Conservation (phyloP, 148 eudicot genomes). For the Tetragonia tetragonoides region DNA sequence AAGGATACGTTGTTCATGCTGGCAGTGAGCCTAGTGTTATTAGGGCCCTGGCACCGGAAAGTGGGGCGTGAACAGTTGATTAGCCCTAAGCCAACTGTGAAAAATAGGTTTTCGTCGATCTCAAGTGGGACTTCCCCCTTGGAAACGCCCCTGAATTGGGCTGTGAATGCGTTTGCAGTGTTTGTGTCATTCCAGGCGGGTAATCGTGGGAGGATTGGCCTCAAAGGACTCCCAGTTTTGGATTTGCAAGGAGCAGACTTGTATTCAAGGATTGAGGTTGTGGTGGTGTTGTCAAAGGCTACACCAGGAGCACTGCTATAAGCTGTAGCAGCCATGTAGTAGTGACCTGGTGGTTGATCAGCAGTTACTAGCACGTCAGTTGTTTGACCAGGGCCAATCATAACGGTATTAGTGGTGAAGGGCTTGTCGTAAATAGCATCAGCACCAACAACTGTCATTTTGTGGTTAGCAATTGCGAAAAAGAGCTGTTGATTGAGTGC, state of each 20-base stretch:
- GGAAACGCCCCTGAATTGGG: conserved; percentile 48
- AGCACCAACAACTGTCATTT: conserved; percentile 67
- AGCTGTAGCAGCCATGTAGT: conserved; percentile 83
- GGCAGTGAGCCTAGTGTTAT: conserved; percentile 72
- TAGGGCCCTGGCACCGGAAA: conserved; percentile 68
- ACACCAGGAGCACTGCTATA: conserved; percentile 54
- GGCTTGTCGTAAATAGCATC: conserved; percentile 76
- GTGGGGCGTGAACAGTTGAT: conserved; percentile 61
- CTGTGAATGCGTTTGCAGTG: conserved; percentile 57
- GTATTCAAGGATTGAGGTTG: conserved; percentile 84
- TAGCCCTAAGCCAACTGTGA: conserved; percentile 73
- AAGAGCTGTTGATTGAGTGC: conserved; percentile 95
- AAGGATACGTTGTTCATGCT: conserved; percentile 83
- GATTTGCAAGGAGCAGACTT: conserved; percentile 30
- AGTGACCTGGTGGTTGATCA: conserved; percentile 58
- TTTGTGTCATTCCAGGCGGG: conserved; percentile 80
- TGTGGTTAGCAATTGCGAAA: conserved; percentile 74
- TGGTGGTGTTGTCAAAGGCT: conserved; percentile 80
- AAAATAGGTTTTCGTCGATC: conserved; percentile 61
- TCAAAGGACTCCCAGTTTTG: conserved; percentile 26
- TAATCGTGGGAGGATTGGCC: conserved; percentile 53
- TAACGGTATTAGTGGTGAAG: conserved; percentile 56
- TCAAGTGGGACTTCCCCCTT: conserved; percentile 53
- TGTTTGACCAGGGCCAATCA: conserved; percentile 95
- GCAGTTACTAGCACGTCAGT: conserved; percentile 75